A percentile compares a stretch with the other conserved stretches of the same genome.
Evolutionary conservation across 331 rosid genomes (phyloP).

Genomic region (Saraca asoca): DNA sequence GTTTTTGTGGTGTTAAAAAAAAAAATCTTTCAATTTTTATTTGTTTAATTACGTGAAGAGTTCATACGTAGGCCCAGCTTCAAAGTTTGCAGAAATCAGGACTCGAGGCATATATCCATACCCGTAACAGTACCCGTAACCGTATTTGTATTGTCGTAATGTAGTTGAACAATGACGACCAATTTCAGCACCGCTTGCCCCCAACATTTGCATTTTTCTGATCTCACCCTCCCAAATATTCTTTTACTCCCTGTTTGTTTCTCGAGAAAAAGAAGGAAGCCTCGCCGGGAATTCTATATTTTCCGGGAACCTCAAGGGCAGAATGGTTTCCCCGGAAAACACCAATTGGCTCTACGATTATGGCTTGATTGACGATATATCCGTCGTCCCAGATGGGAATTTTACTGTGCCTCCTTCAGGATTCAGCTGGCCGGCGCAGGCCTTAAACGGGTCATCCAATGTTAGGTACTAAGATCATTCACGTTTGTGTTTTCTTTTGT

Average conservation of each 20-base stretch:
- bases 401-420: conserved; percentile 58
- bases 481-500: conserved; percentile 3
- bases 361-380: conserved; percentile 69
- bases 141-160: background rate
- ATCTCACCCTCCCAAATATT: conserved; percentile 10
- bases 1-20: no score
- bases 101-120: conserved; percentile 20
- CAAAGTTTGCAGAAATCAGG: background rate
- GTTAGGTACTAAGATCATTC: conserved; percentile 51
- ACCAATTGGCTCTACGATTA: conserved; percentile 85
- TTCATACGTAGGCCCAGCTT: background rate
- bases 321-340: conserved; percentile 88
- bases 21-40: no score
- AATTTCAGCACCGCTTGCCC: conserved; percentile 27
- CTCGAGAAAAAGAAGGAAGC: conserved; percentile 1
- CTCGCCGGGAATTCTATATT: conserved; percentile 25
- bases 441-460: conserved; percentile 53
- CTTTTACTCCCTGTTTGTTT: conserved; percentile 26
- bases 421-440: conserved; percentile 69
- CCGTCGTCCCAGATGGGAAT: conserved; percentile 62
- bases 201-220: conserved; percentile 31
- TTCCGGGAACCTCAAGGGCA: conserved; percentile 42
- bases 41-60: background rate
- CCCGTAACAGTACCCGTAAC: background rate
- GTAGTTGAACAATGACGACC: conserved; percentile 33